Conservation (phyloP, 2,329 filamentous ascomycete genomes). For the Decorospora gaudefroyi region DNA sequence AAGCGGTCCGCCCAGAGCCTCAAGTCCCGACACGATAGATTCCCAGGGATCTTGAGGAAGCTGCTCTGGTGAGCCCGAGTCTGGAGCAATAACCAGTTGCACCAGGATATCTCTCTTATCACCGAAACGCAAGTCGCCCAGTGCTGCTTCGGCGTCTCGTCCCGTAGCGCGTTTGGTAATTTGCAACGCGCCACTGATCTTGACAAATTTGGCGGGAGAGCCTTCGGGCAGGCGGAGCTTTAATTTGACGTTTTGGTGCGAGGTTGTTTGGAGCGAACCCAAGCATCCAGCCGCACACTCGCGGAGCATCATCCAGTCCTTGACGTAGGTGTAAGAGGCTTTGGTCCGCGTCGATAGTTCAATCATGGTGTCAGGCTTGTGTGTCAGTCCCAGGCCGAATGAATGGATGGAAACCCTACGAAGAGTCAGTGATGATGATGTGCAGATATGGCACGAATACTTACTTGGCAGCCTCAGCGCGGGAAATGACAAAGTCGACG, state of each 20-base stretch:
- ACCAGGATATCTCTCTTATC: conserved; percentile 77
- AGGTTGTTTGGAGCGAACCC: conserved; percentile 87
- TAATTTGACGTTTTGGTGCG: conserved; percentile 97
- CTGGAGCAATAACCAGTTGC: conserved; percentile 88
- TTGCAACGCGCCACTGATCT: conserved; percentile 94
- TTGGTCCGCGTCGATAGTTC: conserved; percentile 94
- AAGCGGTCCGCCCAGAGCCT: conserved; percentile 84
- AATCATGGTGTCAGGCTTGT: conserved; percentile 99
- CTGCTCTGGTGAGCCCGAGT: conserved; percentile 79
- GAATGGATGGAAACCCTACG: conserved; percentile 88
- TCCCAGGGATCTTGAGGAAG: conserved; percentile 96
- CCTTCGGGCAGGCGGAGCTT: conserved; percentile 93
- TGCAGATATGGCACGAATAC: conserved; percentile 41
- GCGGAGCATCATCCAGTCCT: conserved; percentile 99
- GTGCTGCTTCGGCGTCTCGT: conserved; percentile 86
- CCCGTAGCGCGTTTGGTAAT: conserved; percentile 96
- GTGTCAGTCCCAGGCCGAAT: conserved; percentile 92
- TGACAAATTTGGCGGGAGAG: conserved; percentile 96
- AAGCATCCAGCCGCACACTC: conserved; percentile 94
- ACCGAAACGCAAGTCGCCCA: conserved; percentile 91
- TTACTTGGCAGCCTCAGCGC: conserved; percentile 94
- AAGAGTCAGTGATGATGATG: conserved; percentile 22
- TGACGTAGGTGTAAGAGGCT: conserved; percentile 96
- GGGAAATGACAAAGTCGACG: conserved; percentile 95
- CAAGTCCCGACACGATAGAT: conserved; percentile 90